A percentile compares a stretch with the other conserved stretches of the same genome.
phyloP scores from a whole-genome alignment of 2,329 filamentous ascomycete species.

The Aspergillus pseudoglaucus region DNA sequence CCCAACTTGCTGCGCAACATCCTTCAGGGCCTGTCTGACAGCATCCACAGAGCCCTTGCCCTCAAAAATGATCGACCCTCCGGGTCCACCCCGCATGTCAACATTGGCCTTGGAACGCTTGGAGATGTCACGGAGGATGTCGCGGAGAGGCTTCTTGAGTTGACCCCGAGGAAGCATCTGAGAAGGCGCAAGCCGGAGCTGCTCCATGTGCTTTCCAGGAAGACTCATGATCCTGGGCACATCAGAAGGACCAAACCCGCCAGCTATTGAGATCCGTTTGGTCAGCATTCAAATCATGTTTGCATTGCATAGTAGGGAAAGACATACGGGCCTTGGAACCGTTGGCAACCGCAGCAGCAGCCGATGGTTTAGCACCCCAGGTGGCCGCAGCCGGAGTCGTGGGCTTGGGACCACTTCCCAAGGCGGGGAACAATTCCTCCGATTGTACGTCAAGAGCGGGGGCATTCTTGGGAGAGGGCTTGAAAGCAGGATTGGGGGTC shows the following conservation, averaged over 20 bases:
- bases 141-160: conserved; percentile 75
- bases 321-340: conserved; percentile 46
- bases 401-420: conserved; percentile 66
- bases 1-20: conserved; percentile 81
- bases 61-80: conserved; percentile 71
- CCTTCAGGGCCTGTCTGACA: conserved; percentile 81
- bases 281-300: not conserved
- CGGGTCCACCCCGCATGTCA: conserved; percentile 65
- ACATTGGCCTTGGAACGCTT: conserved; percentile 83
- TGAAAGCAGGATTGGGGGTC: conserved; percentile 34
- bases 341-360: conserved; percentile 36
- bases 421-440: conserved; percentile 87
- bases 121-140: conserved; percentile 87
- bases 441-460: conserved; percentile 70
- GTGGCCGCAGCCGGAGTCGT: conserved; percentile 58
- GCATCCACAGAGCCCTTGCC: conserved; percentile 76
- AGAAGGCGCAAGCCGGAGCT: conserved; percentile 64
- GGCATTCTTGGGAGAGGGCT: conserved; percentile 35
- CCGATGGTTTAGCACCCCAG: conserved; percentile 61
- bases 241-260: conserved; percentile 20
- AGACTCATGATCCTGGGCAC: conserved; percentile 60
- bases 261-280: conserved; percentile 10
- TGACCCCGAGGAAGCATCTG: conserved; percentile 71
- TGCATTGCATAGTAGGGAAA: conserved; percentile 10
- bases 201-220: conserved; percentile 75